phyloP scores from a whole-genome alignment of 2,329 filamentous ascomycete species.

The Dendryphion nanum region DNA sequence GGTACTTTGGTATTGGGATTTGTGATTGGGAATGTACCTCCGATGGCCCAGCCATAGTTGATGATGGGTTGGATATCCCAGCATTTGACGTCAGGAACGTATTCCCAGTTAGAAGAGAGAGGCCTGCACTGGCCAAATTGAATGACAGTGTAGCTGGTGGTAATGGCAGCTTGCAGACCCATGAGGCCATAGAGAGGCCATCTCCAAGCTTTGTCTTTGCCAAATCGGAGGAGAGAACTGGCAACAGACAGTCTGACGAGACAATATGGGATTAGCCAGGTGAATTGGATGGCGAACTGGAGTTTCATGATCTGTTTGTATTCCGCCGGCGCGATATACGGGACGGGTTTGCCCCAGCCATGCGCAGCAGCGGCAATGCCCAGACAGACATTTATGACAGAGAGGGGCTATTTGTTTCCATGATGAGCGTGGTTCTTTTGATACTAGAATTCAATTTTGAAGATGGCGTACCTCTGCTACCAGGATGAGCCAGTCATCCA shows the following conservation, averaged over 20 bases:
- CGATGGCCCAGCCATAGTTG: conserved; percentile 21
- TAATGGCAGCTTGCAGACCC: conserved; percentile 19
- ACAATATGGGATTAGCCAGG: conserved; percentile 22
- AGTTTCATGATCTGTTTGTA: conserved; percentile 14
- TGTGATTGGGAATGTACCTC: conserved; percentile 10
- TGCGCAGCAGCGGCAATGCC: conserved; percentile 14
- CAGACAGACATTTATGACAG: conserved; percentile 13
- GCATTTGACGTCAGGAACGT: conserved; percentile 18
- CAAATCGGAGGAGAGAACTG: conserved; percentile 22
- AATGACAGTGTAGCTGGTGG: conserved; percentile 22
- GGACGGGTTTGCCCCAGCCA: conserved; percentile 25
- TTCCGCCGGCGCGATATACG: conserved; percentile 13
- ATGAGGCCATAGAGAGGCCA: conserved; percentile 21
- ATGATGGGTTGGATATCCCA: conserved; percentile 19
- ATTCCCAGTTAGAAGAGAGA: conserved; percentile 22
- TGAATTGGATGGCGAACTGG: conserved; percentile 24
- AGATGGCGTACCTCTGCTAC: conserved; percentile 18
- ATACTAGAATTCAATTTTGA: neutral
- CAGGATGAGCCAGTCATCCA: conserved; percentile 28
- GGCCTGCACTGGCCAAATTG: conserved; percentile 26
- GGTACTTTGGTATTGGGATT: neutral
- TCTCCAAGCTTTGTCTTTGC: conserved; percentile 16
- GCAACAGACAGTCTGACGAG: conserved; percentile 26
- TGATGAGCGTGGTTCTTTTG: neutral
- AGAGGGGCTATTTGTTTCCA: conserved; percentile 13